Evolutionary conservation across 495 filamentous ascomycete genomes (phyloP).

Genomic region (Haplographium delicatum): DNA sequence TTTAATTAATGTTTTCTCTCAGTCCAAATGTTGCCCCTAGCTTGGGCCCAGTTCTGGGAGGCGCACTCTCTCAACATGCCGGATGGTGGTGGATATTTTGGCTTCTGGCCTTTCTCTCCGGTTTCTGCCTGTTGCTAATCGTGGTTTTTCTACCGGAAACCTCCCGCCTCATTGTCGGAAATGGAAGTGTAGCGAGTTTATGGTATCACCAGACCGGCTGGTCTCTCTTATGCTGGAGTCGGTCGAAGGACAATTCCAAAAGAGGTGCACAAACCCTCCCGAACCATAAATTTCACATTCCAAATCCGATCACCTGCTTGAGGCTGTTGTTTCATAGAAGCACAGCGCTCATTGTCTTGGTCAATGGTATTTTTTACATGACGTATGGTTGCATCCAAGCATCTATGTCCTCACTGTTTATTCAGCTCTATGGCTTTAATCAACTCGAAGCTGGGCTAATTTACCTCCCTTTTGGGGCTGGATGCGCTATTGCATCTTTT

Average conservation of each 20-base stretch:
- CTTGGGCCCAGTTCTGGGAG: slow-evolving; percentile 38
- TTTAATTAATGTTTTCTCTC: too few relatives aligned
- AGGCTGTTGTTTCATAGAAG: neutral
- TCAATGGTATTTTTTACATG: neutral
- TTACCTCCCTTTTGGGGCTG: slow-evolving; percentile 29
- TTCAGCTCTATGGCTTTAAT: slow-evolving; percentile 53
- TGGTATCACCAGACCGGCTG: too few relatives aligned
- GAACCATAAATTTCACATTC: neutral
- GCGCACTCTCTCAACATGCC: slow-evolving; percentile 30
- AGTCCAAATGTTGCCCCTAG: slow-evolving; percentile 3
- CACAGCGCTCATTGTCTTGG: neutral
- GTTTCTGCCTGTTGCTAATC: slow-evolving; percentile 22
- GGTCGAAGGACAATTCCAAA: too few relatives aligned
- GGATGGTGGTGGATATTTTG: slow-evolving; percentile 40
- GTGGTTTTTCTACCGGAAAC: slow-evolving; percentile 10
- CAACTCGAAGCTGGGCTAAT: slow-evolving; percentile 35
- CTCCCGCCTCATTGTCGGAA: slow-evolving; percentile 12
- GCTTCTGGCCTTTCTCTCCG: slow-evolving; percentile 36
- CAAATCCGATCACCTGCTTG: neutral
- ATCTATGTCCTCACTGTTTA: slow-evolving; percentile 29
- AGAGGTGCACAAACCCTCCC: too few relatives aligned
- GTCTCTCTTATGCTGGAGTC: too few relatives aligned
- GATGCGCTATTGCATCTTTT: slow-evolving; percentile 17
- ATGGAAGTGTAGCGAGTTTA: slow-evolving; percentile 6
- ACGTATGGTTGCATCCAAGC: slow-evolving; percentile 2